Evolutionary conservation across 139 green algal species (phyloP).

Genomic region (Micractinium sp.): DNA sequence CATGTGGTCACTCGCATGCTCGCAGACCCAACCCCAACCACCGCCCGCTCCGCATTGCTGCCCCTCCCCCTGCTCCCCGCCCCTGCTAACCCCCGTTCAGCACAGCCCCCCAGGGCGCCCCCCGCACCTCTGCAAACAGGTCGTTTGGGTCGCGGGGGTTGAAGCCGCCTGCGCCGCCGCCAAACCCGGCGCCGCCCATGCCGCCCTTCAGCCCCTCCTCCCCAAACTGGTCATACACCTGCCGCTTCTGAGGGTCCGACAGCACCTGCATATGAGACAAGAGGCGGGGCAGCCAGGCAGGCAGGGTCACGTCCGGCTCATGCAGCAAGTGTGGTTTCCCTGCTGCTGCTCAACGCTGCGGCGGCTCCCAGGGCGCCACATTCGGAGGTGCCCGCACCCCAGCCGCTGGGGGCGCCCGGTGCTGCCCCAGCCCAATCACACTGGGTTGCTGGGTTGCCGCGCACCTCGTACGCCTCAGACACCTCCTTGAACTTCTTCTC

Average conservation of each 20-base stretch:
- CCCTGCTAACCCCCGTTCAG: background rate
- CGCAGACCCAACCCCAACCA: too few species aligned
- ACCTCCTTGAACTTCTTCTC: constrained; percentile 90
- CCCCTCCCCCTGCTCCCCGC: background rate
- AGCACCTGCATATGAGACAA: constrained; percentile 61
- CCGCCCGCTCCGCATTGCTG: too few species aligned
- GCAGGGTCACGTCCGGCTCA: background rate
- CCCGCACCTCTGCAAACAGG: constrained; percentile 77
- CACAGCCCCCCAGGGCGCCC: background rate
- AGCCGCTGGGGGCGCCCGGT: background rate
- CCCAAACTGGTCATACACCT: constrained; percentile 84
- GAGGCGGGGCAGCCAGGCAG: background rate
- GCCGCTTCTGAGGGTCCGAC: constrained; percentile 82
- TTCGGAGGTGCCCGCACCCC: too few species aligned
- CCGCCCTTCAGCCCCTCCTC: constrained; percentile 89
- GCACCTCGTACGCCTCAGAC: constrained; percentile 84
- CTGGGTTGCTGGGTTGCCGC: background rate
- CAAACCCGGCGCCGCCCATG: constrained; percentile 37
- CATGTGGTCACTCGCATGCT: background rate
- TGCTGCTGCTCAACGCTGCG: too few species aligned
- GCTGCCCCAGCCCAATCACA: background rate
- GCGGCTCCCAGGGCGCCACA: too few species aligned
- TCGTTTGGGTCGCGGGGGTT: constrained; percentile 73
- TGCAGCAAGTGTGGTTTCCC: background rate
- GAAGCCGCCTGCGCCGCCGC: constrained; percentile 46